phyloP scores from a whole-genome alignment of 177 flowering plant species.

The Vitis hybrid region DNA sequence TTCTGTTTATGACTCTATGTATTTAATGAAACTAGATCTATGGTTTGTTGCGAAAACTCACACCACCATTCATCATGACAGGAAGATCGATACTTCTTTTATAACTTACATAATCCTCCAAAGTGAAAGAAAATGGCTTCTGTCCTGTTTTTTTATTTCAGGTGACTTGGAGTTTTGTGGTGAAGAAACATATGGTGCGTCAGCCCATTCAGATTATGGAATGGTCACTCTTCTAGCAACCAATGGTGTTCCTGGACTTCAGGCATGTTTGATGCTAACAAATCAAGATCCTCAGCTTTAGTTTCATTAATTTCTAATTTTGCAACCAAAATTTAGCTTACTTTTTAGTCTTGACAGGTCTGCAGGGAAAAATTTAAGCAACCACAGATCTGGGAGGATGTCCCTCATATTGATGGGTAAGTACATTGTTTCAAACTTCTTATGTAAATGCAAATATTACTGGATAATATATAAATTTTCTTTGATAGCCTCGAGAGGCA shows the following conservation, averaged over 20 bases:
- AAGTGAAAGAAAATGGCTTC: too few relatives aligned
- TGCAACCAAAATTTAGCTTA: background rate
- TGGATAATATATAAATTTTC: background rate
- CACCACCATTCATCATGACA: too few relatives aligned
- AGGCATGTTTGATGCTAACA: conserved; percentile 36
- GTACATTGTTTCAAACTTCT: conserved; percentile 14
- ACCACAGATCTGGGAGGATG: conserved; percentile 79
- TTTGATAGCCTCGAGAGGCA: background rate
- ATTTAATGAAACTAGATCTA: too few relatives aligned
- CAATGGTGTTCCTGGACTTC: conserved; percentile 80
- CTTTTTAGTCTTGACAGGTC: conserved; percentile 43
- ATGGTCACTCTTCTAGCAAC: conserved; percentile 78
- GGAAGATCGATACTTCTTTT: too few relatives aligned
- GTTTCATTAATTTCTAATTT: background rate
- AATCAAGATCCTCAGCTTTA: background rate
- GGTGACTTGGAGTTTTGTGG: conserved; percentile 39
- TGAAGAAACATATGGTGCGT: conserved; percentile 66
- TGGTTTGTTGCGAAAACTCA: too few relatives aligned
- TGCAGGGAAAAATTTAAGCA: conserved; percentile 64
- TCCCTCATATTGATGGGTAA: conserved; percentile 64
- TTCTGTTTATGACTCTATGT: too few relatives aligned
- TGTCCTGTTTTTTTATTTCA: conserved; percentile 20
- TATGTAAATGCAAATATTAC: background rate
- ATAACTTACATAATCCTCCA: too few relatives aligned
- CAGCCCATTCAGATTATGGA: conserved; percentile 96